Evolutionary conservation across 805 yeast species (phyloP), one percentile per base, ranked within the genome.

Genomic region (Candida rishiriensis): DNA sequence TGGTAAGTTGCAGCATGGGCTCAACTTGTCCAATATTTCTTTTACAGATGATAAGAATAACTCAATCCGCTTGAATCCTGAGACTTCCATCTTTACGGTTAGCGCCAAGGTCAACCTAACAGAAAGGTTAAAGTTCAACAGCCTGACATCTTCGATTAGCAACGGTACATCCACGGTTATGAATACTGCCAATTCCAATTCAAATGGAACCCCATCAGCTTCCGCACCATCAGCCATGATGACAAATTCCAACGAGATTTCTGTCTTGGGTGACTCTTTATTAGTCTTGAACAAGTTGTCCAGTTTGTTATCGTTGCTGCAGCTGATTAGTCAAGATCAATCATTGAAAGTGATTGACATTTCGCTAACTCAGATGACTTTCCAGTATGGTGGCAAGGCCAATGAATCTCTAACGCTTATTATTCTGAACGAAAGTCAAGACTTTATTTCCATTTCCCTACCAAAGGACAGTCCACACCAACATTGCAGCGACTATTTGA

Each of bases 401-500:
- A 51, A 53, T 18, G 68, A 64, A 43, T 48, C 47, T 17, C 50
- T 64, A 10, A 52, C 64, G 2, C 39, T 64, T 31, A 54, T 55
- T 10, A 43, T 64, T 3, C 38, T 53, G 28, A 46, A 47, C 21
- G 55, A 52, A 32, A 46, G 46, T 10, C 51, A 54, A n/a, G 59
- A 52, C 11, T 43, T 53, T 10, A 44, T 59, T 1, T 49, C 46
- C 10, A 52, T 60, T 26, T 60, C 59, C 30, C 43, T 62, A 16
- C 66, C 68, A 2, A 43, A 44, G 11, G 44, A 48, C 3, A 64
- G 60, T 39, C 68, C 68, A 11, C 69, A 65, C 41, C 40, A 48
- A 8, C 46, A 52, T 6, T 59, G 62, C 36, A 38, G 49, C 35
- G 45, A 49, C 3, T 53, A 63, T 36, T 49, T 65, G 44, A 58